Evolutionary conservation across 495 filamentous ascomycete species (phyloP).

Genomic region (Friedmanniomyces simplex): DNA sequence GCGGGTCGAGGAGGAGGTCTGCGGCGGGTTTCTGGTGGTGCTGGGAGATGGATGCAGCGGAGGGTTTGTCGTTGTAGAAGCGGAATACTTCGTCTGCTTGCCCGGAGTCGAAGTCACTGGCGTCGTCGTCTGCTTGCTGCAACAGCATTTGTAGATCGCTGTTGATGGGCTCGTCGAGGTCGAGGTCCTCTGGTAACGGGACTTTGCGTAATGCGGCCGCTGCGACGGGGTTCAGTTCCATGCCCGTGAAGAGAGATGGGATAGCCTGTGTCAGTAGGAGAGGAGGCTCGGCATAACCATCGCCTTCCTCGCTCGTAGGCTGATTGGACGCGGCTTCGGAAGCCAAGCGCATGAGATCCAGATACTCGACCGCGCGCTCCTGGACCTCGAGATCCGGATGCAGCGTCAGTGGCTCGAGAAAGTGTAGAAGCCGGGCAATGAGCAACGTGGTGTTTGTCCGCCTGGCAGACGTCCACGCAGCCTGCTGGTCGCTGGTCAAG

Average conservation of each 20-base stretch:
- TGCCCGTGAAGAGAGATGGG: constrained; percentile 71
- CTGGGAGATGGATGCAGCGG: constrained; percentile 1
- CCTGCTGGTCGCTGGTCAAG: constrained; percentile 46
- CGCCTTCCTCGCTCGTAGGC: constrained; percentile 38
- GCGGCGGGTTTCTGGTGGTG: constrained; percentile 32
- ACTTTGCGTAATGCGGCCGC: constrained; percentile 76
- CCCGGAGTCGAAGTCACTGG: constrained; percentile 35
- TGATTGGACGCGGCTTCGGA: constrained; percentile 67
- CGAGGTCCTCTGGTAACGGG: constrained; percentile 59
- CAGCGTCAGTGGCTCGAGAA: constrained; percentile 61
- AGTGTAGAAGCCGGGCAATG: constrained; percentile 66
- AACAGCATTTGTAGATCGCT: constrained; percentile 56
- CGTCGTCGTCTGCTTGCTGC: constrained; percentile 44
- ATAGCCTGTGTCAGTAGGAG: constrained; percentile 78
- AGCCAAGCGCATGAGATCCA: constrained; percentile 76
- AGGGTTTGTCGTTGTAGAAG: constrained; percentile 56
- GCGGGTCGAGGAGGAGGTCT: constrained; percentile 39
- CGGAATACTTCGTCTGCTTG: constrained; percentile 51
- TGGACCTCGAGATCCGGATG: constrained; percentile 93
- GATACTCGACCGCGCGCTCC: constrained; percentile 83
- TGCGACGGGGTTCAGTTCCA: constrained; percentile 87
- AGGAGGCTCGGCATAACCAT: constrained; percentile 53
- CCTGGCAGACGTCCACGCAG: constrained; percentile 50
- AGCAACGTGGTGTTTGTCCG: constrained; percentile 63
- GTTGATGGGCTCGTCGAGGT: constrained; percentile 74